Conservation (phyloP, 2,329 filamentous ascomycete species). For the Setomelanomma holmii region DNA sequence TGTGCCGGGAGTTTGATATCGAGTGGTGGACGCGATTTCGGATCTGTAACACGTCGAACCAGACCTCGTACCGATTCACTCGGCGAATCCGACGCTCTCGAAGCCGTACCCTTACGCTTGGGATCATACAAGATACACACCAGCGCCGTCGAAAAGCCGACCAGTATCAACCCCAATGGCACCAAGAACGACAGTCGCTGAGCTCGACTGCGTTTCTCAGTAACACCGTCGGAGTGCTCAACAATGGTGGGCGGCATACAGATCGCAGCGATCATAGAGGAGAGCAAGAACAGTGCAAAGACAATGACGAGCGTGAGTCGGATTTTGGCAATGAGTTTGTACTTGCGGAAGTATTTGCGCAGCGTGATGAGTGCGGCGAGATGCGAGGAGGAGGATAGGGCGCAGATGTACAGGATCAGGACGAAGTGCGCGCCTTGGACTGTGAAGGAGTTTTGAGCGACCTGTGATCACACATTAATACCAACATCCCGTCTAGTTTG, state of each 20-base stretch:
- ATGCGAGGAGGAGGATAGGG: conserved; percentile 39
- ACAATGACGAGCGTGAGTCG: conserved; percentile 35
- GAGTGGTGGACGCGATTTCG: conserved; percentile 1
- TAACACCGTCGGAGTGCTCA: conserved; percentile 1
- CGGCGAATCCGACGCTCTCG: conserved; percentile 7
- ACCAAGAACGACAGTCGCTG: conserved; percentile 32
- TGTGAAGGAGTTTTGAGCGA: conserved; percentile 32
- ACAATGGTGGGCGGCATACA: conserved; percentile 18
- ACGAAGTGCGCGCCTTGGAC: conserved; percentile 41
- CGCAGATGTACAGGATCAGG: conserved; percentile 41
- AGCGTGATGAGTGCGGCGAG: conserved; percentile 42
- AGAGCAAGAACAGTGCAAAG: conserved; percentile 36
- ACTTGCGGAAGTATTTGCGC: conserved; percentile 38
- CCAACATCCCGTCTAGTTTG: not conserved
- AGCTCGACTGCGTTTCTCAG: conserved; percentile 16
- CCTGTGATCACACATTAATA: conserved; percentile 12
- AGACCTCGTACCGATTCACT: conserved; percentile 2
- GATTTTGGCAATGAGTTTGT: conserved; percentile 37
- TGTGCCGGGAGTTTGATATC: conserved; percentile 12
- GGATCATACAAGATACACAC: conserved; percentile 36
- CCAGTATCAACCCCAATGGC: conserved; percentile 34
- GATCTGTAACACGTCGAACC: conserved; percentile 13
- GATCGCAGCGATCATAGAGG: conserved; percentile 37
- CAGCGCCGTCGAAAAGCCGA: conserved; percentile 38
- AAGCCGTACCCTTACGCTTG: conserved; percentile 4